Evolutionary conservation across 2,329 filamentous ascomycete genomes (phyloP).

Genomic region (Helotiales sp.): DNA sequence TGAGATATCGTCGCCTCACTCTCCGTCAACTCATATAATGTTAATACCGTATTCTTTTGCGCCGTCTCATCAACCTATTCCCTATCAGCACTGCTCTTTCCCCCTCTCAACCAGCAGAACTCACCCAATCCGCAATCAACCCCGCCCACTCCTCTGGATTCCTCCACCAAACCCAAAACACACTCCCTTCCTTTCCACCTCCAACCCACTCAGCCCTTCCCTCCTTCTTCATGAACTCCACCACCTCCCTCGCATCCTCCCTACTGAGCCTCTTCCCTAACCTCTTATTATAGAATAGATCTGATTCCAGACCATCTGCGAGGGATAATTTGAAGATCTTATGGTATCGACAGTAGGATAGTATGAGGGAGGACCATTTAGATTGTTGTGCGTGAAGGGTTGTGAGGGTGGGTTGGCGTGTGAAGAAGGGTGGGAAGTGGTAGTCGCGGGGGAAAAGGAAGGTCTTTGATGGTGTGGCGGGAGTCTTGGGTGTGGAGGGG

Average conservation of each 20-base stretch:
- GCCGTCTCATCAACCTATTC: constrained; percentile 72
- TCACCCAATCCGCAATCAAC: constrained; percentile 71
- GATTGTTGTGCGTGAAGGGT: constrained; percentile 74
- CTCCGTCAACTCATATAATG: constrained; percentile 86
- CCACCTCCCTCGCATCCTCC: constrained; percentile 55
- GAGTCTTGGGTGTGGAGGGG: not conserved
- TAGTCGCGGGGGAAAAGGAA: constrained; percentile 66
- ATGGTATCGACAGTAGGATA: constrained; percentile 78
- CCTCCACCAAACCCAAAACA: constrained; percentile 80
- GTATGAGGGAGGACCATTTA: constrained; percentile 86
- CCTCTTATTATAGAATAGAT: constrained; percentile 57
- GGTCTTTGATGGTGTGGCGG: not conserved
- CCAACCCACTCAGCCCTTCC: constrained; percentile 67
- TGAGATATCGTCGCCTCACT: constrained; percentile 76
- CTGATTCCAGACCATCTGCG: constrained; percentile 55
- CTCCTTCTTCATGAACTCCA: constrained; percentile 59
- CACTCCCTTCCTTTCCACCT: constrained; percentile 59
- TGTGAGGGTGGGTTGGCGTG: constrained; percentile 71
- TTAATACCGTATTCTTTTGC: constrained; percentile 86
- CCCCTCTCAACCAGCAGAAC: not conserved
- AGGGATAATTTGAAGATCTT: constrained; percentile 75
- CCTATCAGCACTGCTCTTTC: constrained; percentile 15
- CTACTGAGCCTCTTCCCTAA: constrained; percentile 52
- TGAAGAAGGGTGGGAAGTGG: constrained; percentile 84
- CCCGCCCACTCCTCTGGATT: constrained; percentile 89